Conservation (phyloP, 1,284 basidiomycete genomes). For the Melampsora medusae region DNA sequence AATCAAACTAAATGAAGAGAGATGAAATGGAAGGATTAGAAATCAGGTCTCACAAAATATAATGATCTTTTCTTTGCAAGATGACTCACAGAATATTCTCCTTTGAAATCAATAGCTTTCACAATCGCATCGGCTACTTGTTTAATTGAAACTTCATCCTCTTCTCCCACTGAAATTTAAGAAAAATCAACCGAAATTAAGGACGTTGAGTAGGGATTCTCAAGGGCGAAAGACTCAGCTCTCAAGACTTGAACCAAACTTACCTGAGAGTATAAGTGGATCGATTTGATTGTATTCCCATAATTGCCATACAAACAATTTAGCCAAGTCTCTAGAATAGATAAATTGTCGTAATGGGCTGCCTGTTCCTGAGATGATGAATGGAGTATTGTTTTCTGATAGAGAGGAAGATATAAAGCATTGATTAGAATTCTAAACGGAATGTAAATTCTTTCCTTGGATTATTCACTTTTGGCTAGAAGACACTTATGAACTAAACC, state of each 20-base stretch:
- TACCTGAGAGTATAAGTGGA: constrained; percentile 80
- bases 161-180: constrained; percentile 67
- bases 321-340: constrained; percentile 86
- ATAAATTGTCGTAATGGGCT: constrained; percentile 88
- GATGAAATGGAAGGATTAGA: constrained; percentile 57
- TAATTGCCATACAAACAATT: constrained; percentile 85
- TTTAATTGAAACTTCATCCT: constrained; percentile 84
- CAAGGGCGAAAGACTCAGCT: background rate
- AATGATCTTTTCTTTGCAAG: background rate
- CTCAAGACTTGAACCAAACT: constrained; percentile 40
- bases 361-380: constrained; percentile 77
- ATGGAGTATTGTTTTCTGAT: constrained; percentile 74
- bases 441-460: background rate
- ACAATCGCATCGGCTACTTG: constrained; percentile 79
- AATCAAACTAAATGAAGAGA: constrained; percentile 53
- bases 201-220: background rate
- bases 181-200: background rate
- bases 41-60: constrained; percentile 54
- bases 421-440: constrained; percentile 14
- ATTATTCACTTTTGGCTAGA: constrained; percentile 70
- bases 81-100: constrained; percentile 65
- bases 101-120: constrained; percentile 70
- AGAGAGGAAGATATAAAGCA: background rate
- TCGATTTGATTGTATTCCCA: constrained; percentile 82
- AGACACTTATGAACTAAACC: constrained; percentile 83